These are phyloP conservation scores for Forsythia suspensa DNA, from an alignment of 257 asterid species.

Conservation along the genomic window DNA sequence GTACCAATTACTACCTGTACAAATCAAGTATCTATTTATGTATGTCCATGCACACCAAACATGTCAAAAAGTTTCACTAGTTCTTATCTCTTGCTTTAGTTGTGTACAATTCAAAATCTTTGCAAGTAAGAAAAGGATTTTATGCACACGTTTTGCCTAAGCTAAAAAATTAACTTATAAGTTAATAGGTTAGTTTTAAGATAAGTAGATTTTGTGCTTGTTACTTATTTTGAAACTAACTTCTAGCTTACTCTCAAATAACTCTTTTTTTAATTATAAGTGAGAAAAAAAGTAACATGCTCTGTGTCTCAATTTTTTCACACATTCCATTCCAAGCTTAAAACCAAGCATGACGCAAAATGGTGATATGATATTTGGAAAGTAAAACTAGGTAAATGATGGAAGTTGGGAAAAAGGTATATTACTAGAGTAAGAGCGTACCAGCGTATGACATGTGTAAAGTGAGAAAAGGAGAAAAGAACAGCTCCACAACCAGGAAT, in stretches of 20 bases:
- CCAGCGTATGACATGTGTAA: not conserved
- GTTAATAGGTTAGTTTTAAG: not conserved
- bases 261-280: too few relatives aligned
- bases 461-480: constrained; percentile 3
- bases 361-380: not conserved
- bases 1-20: constrained; percentile 31
- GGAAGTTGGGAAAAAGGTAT: not conserved
- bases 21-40: constrained; percentile 27
- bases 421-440: constrained; percentile 3
- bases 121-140: not conserved
- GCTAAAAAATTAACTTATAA: not conserved
- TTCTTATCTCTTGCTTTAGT: not conserved
- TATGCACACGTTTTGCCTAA: not conserved
- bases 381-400: not conserved
- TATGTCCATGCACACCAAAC: constrained; percentile 20
- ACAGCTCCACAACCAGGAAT: constrained; percentile 17
- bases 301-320: not conserved
- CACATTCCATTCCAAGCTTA: not conserved
- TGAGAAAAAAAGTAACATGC: not conserved
- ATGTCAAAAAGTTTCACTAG: not conserved
- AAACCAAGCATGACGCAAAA: not conserved
- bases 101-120: not conserved
- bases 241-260: too few relatives aligned
- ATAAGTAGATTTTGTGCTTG: too few relatives aligned
- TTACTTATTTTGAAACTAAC: not conserved